A percentile compares a stretch with the other conserved stretches of the same genome.
Evolutionary conservation across 257 asterid species (phyloP).

Genomic region (Echium plantagineum): DNA sequence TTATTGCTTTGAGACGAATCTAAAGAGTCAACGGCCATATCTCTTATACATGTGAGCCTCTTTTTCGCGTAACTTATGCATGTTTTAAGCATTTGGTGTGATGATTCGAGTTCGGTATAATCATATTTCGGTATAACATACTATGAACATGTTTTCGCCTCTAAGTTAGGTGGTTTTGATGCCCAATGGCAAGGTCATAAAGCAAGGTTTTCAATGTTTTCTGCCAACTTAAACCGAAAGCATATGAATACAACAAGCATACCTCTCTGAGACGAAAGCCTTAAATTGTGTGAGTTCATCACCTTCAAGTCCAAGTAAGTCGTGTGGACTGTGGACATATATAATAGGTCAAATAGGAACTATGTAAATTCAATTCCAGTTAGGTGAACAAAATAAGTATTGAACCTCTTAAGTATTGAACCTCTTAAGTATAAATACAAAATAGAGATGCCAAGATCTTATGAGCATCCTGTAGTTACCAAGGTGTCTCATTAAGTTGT

Average conservation of each 20-base stretch:
- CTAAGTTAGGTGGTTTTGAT: not conserved
- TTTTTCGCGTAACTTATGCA: too few relatives aligned
- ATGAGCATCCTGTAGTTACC: conserved; percentile 70
- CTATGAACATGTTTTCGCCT: too few relatives aligned
- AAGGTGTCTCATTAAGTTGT: conserved; percentile 1
- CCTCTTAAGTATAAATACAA: conserved; percentile 41
- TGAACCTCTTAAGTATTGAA: too few relatives aligned
- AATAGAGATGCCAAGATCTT: conserved; percentile 92
- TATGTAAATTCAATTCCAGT: not conserved
- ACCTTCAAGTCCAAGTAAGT: conserved; percentile 77
- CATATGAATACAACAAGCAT: conserved; percentile 11
- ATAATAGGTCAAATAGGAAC: conserved; percentile 16
- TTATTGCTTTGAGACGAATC: too few relatives aligned
- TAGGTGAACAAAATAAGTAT: conserved; percentile 1
- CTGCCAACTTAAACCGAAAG: not conserved
- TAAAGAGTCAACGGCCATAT: too few relatives aligned
- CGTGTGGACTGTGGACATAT: conserved; percentile 56
- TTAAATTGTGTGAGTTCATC: conserved; percentile 63
- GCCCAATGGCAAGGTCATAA: not conserved
- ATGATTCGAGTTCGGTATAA: too few relatives aligned
- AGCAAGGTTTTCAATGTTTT: not conserved
- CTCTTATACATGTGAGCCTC: too few relatives aligned
- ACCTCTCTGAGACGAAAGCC: conserved; percentile 73
- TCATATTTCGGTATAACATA: too few relatives aligned
- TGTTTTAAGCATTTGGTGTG: too few relatives aligned